phyloP scores from a whole-genome alignment of 2,329 filamentous ascomycete genomes.

The Xylaria sp. region DNA sequence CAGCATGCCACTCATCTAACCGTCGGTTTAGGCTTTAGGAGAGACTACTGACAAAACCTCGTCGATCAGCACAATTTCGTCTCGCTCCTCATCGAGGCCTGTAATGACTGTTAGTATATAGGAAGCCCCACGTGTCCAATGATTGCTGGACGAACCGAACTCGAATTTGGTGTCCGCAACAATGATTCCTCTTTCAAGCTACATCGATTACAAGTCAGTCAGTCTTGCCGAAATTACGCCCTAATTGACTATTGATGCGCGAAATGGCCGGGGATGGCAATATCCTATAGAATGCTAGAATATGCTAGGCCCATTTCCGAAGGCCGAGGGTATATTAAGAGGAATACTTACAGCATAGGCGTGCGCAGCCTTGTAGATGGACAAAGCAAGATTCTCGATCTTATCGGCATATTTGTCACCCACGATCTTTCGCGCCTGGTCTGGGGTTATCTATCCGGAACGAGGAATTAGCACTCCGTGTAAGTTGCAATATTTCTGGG shows the following conservation, averaged over 20 bases:
- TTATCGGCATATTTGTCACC: conserved; percentile 71
- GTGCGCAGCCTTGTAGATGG: conserved; percentile 71
- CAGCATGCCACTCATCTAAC: conserved; percentile 4
- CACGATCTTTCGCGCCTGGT: conserved; percentile 71
- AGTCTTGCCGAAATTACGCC: no score
- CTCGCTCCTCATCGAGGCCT: conserved; percentile 67
- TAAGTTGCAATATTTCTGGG: neutral
- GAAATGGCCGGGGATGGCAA: neutral
- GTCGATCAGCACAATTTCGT: conserved; percentile 80
- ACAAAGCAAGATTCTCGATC: conserved; percentile 73
- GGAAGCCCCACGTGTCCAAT: neutral
- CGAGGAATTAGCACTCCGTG: conserved; percentile 1
- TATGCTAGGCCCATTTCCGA: neutral
- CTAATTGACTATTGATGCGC: neutral
- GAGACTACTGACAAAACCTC: conserved; percentile 70
- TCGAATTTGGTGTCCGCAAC: conserved; percentile 73
- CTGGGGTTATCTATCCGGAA: conserved; percentile 68
- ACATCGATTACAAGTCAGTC: conserved; percentile 8
- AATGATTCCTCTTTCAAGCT: conserved; percentile 72
- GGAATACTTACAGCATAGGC: conserved; percentile 64
- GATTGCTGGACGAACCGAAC: conserved; percentile 35
- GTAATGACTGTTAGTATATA: conserved; percentile 14
- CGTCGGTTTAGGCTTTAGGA: neutral
- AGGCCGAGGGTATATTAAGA: neutral
- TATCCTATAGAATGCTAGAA: neutral